These are phyloP conservation scores for Thamnidium elegans DNA, from an alignment of 192 early-diverging fungal genomes.

Conservation along the genomic window DNA sequence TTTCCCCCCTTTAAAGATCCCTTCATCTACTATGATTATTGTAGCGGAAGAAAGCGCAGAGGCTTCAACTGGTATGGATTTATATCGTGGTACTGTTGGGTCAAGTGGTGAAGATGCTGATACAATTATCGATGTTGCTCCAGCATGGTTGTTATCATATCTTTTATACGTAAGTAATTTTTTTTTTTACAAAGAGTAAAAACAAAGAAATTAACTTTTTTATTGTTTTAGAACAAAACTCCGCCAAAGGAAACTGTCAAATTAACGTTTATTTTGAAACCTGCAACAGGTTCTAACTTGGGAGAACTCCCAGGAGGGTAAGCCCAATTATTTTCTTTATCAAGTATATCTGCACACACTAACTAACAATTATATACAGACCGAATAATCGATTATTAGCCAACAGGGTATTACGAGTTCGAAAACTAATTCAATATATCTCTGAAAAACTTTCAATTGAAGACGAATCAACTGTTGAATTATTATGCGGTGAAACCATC, in stretches of 20 bases:
- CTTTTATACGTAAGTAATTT: slow-evolving; percentile 54
- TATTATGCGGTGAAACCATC: slow-evolving; percentile 58
- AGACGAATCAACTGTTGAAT: slow-evolving; percentile 55
- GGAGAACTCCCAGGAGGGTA: slow-evolving; percentile 56
- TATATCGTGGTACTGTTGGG: slow-evolving; percentile 67
- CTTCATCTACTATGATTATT: slow-evolving; percentile 62
- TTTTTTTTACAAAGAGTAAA: not conserved
- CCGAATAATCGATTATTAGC: slow-evolving; percentile 74
- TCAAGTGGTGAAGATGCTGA: slow-evolving; percentile 45
- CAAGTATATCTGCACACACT: not conserved
- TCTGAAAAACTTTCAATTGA: slow-evolving; percentile 68
- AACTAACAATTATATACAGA: slow-evolving; percentile 20
- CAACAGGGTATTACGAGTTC: slow-evolving; percentile 82
- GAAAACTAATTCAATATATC: slow-evolving; percentile 82
- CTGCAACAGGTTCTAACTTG: slow-evolving; percentile 55
- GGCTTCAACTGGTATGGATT: slow-evolving; percentile 65
- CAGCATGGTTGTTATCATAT: slow-evolving; percentile 84
- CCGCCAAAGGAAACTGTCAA: slow-evolving; percentile 76
- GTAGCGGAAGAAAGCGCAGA: slow-evolving; percentile 77
- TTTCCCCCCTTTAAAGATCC: slow-evolving; percentile 62
- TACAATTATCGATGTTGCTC: slow-evolving; percentile 67
- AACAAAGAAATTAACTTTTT: slow-evolving; percentile 4
- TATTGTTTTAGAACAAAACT: slow-evolving; percentile 51
- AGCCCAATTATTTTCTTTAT: slow-evolving; percentile 1
- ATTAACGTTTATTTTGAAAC: slow-evolving; percentile 77